phyloP scores from a whole-genome alignment of 768 basidiomycete species.

The Pleurotus pulmonarius region DNA sequence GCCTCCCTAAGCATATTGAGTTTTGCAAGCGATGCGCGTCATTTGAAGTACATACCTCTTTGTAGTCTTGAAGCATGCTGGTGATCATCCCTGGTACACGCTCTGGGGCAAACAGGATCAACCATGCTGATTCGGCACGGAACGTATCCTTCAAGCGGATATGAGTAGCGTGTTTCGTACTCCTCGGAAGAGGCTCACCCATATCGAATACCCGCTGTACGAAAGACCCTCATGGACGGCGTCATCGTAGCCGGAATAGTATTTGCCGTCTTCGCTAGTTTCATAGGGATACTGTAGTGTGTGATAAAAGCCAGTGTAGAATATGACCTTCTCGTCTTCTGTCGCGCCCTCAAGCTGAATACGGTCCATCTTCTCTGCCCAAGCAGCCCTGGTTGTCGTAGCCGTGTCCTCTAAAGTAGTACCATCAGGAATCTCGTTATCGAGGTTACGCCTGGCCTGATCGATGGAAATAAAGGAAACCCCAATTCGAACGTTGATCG shows the following conservation, averaged over 20 bases:
- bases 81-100: slow-evolving; percentile 66
- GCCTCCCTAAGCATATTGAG: slow-evolving; percentile 42
- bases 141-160: slow-evolving; percentile 56
- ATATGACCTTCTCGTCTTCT: slow-evolving; percentile 40
- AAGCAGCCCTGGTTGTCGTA: slow-evolving; percentile 39
- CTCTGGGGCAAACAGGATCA: slow-evolving; percentile 72
- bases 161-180: background rate
- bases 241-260: slow-evolving; percentile 78
- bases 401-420: slow-evolving; percentile 51
- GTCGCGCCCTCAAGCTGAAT: slow-evolving; percentile 48
- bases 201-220: slow-evolving; percentile 77
- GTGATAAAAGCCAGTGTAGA: slow-evolving; percentile 65
- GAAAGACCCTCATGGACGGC: slow-evolving; percentile 60
- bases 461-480: slow-evolving; percentile 74
- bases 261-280: slow-evolving; percentile 58
- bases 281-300: slow-evolving; percentile 77
- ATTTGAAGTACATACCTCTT: slow-evolving; percentile 37
- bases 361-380: slow-evolving; percentile 55
- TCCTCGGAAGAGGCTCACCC: slow-evolving; percentile 37
- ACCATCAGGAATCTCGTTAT: slow-evolving; percentile 43
- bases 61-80: slow-evolving; percentile 77
- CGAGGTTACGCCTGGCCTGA: slow-evolving; percentile 54
- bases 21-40: slow-evolving; percentile 9
- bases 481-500: slow-evolving; percentile 56
- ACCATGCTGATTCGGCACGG: slow-evolving; percentile 75